Conservation (phyloP, 768 basidiomycete genomes). For the Ramaria sp. region DNA sequence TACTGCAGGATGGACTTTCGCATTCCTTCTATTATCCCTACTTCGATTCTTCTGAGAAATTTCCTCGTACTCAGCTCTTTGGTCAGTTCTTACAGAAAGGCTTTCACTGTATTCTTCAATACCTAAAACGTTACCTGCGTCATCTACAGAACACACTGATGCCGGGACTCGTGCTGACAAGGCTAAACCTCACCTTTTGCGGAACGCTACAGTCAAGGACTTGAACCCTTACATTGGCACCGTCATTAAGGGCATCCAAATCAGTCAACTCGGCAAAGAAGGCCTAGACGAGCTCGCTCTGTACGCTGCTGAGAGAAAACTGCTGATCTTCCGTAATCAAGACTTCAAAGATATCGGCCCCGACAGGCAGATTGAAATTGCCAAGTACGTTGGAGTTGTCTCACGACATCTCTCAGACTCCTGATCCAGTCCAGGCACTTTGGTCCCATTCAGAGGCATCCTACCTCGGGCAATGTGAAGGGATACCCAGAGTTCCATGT, state of each 20-base stretch:
- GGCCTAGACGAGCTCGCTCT: constrained; percentile 37
- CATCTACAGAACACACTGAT: constrained; percentile 28
- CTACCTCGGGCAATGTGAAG: constrained; percentile 35
- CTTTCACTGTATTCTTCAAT: not conserved
- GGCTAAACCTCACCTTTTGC: constrained; percentile 39
- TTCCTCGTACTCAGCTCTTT: constrained; percentile 35
- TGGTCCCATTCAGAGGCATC: constrained; percentile 20
- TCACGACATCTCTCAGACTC: not conserved
- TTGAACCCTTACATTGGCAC: constrained; percentile 43
- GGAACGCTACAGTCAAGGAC: constrained; percentile 27
- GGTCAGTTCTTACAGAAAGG: constrained; percentile 20
- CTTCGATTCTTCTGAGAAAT: constrained; percentile 38
- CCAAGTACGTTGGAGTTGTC: constrained; percentile 20
- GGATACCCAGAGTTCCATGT: constrained; percentile 51
- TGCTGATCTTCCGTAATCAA: constrained; percentile 47
- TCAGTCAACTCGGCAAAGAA: constrained; percentile 39
- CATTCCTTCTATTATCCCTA: constrained; percentile 41
- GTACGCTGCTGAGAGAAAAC: constrained; percentile 39
- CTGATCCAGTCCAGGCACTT: constrained; percentile 14
- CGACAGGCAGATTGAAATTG: constrained; percentile 42
- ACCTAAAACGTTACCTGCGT: not conserved
- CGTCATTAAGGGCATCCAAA: constrained; percentile 38
- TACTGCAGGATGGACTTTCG: constrained; percentile 25
- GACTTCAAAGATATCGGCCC: constrained; percentile 48
- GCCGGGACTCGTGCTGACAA: constrained; percentile 37